These are phyloP conservation scores for Penicillium crustosum DNA, from an alignment of 2,329 filamentous ascomycete genomes.

Conservation along the genomic window DNA sequence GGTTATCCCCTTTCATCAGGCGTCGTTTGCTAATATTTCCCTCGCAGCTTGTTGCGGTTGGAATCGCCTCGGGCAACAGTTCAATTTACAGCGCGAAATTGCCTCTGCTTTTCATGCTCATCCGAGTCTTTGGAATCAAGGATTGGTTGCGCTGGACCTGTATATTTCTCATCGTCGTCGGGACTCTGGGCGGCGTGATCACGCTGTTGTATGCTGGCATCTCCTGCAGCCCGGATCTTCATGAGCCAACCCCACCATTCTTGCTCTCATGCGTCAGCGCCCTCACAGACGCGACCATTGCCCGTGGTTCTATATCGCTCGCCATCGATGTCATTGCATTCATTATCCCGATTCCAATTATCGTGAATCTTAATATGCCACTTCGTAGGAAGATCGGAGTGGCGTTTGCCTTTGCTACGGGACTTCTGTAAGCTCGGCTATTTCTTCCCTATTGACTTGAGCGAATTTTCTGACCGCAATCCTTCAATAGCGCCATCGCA, in stretches of 20 bases:
- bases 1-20: neutral
- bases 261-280: neutral
- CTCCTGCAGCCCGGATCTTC: neutral
- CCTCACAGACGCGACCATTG: neutral
- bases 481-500: neutral
- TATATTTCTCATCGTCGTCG: neutral
- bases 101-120: neutral
- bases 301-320: neutral
- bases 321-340: neutral
- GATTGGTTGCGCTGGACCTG: neutral
- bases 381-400: neutral
- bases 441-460: neutral
- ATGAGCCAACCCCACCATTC: neutral
- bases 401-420: neutral
- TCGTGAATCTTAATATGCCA: neutral
- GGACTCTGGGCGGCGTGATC: neutral
- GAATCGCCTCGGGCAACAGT: neutral
- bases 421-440: neutral
- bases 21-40: neutral
- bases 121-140: neutral
- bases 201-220: neutral
- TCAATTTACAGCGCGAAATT: neutral
- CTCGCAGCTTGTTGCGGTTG: neutral
- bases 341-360: neutral
- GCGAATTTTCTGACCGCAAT: neutral